phyloP scores from a whole-genome alignment of 441 rosid genomes.

The Gossypium schwendimanii region DNA sequence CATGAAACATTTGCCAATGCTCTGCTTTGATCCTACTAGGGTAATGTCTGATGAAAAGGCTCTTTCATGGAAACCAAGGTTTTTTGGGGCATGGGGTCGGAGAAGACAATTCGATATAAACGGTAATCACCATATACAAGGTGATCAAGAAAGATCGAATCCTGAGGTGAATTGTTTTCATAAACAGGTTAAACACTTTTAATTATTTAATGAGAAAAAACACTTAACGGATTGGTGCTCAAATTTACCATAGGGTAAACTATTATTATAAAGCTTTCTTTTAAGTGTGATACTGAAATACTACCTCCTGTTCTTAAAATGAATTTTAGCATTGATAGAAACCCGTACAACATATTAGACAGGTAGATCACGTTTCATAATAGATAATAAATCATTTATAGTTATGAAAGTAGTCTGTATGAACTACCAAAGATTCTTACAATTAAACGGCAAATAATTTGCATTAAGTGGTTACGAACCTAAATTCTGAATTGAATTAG shows the following conservation, averaged over 20 bases:
- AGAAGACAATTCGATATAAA: constrained; percentile 31
- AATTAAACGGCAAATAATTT: background rate
- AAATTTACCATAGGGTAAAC: background rate
- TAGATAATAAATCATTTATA: background rate
- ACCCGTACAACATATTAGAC: background rate
- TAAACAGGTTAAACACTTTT: no score
- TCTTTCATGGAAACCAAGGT: constrained; percentile 26
- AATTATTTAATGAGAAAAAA: no score
- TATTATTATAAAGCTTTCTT: background rate
- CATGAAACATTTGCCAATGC: background rate
- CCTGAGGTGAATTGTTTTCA: no score
- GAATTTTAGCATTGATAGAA: background rate
- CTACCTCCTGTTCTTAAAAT: background rate
- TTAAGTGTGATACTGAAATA: background rate
- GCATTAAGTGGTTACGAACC: background rate
- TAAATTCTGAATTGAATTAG: background rate
- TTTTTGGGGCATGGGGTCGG: constrained; percentile 37
- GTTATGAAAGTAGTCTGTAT: no score
- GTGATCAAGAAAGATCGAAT: no score
- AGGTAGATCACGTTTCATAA: background rate
- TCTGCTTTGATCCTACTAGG: background rate
- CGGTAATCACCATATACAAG: background rate
- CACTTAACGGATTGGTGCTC: background rate
- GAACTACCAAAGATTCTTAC: background rate
- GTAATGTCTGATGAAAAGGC: background rate